Percentiles rank a stretch among this genome's conserved stretches.
Conservation (phyloP, 2,329 filamentous ascomycete genomes). For the Cladosporium sphaerospermum region DNA sequence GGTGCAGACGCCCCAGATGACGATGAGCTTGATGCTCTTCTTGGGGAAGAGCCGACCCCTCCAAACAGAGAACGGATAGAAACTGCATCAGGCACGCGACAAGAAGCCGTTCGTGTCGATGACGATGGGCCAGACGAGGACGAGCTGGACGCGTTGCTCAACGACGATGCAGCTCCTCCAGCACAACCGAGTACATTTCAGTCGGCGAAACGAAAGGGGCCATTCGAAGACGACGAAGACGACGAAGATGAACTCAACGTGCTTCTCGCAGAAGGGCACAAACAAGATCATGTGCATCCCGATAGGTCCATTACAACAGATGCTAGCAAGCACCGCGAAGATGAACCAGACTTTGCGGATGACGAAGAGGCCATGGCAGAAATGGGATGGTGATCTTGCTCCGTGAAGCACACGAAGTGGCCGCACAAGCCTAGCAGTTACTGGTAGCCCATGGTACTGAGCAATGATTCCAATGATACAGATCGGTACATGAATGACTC, state of each 20-base stretch:
- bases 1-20: conserved; percentile 16
- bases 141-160: conserved; percentile 50
- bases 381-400: conserved; percentile 17
- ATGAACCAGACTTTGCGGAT: conserved; percentile 46
- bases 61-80: neutral
- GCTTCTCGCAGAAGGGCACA: conserved; percentile 4
- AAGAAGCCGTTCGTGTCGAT: conserved; percentile 10
- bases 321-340: neutral
- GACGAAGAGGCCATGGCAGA: conserved; percentile 62
- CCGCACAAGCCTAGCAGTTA: too few species aligned
- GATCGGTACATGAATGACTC: too few species aligned
- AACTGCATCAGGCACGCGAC: too few species aligned
- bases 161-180: conserved; percentile 34
- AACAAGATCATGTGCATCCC: neutral
- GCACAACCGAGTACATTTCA: conserved; percentile 5
- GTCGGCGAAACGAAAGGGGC: neutral
- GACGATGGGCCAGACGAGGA: conserved; percentile 44
- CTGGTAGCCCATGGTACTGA: too few species aligned
- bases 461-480: too few species aligned
- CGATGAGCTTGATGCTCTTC: conserved; percentile 24
- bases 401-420: too few species aligned
- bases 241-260: conserved; percentile 3
- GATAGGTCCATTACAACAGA: neutral
- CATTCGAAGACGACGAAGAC: conserved; percentile 8
- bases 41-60: conserved; percentile 14